phyloP scores from a whole-genome alignment of 495 filamentous ascomycete genomes.

The Aspergillus sclerotioniger region DNA sequence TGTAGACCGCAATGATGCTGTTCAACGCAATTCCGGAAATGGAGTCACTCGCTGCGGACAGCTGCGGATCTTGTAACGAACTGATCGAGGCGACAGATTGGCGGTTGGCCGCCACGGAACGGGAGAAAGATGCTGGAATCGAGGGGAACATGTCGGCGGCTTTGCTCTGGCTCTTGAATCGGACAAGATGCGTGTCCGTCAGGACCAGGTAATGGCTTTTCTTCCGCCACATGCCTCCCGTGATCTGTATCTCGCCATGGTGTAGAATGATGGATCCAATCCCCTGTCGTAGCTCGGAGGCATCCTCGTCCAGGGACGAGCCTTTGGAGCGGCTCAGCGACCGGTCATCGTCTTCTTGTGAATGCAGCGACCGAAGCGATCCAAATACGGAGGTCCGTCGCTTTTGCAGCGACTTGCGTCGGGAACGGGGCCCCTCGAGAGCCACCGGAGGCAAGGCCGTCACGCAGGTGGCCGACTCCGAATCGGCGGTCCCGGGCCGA shows the following conservation, averaged over 20 bases:
- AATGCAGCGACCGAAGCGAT: conserved; percentile 53
- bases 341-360: conserved; percentile 49
- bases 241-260: conserved; percentile 77
- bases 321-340: conserved; percentile 34
- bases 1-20: conserved; percentile 74
- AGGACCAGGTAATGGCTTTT: conserved; percentile 91
- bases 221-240: conserved; percentile 75
- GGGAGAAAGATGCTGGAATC: conserved; percentile 45
- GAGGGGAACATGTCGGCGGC: conserved; percentile 64
- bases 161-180: conserved; percentile 73
- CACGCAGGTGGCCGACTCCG: conserved; percentile 25
- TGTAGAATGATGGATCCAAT: conserved; percentile 55
- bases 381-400: conserved; percentile 56
- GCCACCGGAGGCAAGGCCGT: conserved; percentile 23
- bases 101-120: conserved; percentile 39
- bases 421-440: conserved; percentile 31
- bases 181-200: conserved; percentile 77
- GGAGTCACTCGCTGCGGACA: conserved; percentile 48
- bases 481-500: conserved; percentile 32
- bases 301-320: conserved; percentile 32
- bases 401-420: conserved; percentile 48
- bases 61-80: conserved; percentile 61
- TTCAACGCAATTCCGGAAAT: conserved; percentile 60
- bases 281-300: conserved; percentile 29
- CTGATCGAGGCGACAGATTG: conserved; percentile 58